Conservation (phyloP, 192 early-diverging fungal species). For the Coemansia sp. region DNA sequence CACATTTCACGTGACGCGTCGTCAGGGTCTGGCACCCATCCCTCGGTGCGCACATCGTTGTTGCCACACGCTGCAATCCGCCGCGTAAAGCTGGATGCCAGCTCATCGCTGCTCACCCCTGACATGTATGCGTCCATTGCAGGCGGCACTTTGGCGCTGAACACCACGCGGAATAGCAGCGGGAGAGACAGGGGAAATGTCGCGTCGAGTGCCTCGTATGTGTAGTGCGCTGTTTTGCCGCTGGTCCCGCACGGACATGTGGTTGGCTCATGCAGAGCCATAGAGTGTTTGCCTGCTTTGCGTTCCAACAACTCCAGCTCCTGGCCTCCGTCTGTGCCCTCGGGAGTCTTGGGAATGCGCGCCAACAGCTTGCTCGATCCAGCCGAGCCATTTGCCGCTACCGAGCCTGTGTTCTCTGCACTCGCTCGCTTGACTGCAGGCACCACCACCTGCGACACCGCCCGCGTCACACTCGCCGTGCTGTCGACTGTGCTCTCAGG, state of each 20-base stretch:
- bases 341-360: conserved; percentile 31
- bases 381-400: not conserved
- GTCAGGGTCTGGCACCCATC: conserved; percentile 46
- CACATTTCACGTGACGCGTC: conserved; percentile 34
- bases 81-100: conserved; percentile 37
- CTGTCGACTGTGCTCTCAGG: conserved; percentile 4
- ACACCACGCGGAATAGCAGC: conserved; percentile 47
- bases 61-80: conserved; percentile 40
- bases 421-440: not conserved
- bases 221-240: conserved; percentile 34
- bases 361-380: conserved; percentile 20
- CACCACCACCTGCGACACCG: not conserved
- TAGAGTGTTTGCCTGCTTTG: not conserved
- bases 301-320: not conserved
- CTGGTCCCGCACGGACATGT: conserved; percentile 35
- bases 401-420: not conserved
- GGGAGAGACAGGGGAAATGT: conserved; percentile 51
- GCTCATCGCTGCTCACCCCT: conserved; percentile 17
- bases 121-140: conserved; percentile 31
- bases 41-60: conserved; percentile 42
- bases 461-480: conserved; percentile 1
- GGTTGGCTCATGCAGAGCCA: conserved; percentile 38
- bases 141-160: conserved; percentile 32
- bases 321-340: conserved; percentile 22
- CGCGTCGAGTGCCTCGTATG: conserved; percentile 37